A percentile compares a stretch with the other conserved stretches of the same genome.
These are phyloP conservation scores for Hypoxylon sp. DNA, from an alignment of 2,329 filamentous ascomycete genomes.

Conservation along the genomic window DNA sequence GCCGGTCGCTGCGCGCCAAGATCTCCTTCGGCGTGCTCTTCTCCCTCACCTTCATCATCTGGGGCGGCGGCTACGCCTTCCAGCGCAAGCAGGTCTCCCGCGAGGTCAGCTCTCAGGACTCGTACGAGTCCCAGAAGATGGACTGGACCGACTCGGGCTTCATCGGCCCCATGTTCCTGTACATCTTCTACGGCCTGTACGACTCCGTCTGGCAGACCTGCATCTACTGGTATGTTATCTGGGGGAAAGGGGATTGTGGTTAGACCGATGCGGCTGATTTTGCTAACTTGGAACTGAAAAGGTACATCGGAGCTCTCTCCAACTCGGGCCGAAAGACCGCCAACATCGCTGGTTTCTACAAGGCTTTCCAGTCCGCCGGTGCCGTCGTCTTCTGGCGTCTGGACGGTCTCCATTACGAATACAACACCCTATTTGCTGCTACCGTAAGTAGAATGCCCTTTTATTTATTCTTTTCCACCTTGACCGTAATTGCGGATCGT, in stretches of 20 bases:
- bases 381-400: slow-evolving; percentile 80
- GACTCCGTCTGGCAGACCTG: slow-evolving; percentile 92
- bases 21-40: slow-evolving; percentile 69
- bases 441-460: slow-evolving; percentile 55
- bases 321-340: slow-evolving; percentile 93
- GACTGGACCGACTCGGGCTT: slow-evolving; percentile 73
- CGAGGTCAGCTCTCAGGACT: slow-evolving; percentile 33
- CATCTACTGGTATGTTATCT: slow-evolving; percentile 86
- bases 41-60: slow-evolving; percentile 74
- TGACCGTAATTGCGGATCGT: background rate
- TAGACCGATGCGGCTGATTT: slow-evolving; percentile 71
- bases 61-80: slow-evolving; percentile 80
- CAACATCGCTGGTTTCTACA: slow-evolving; percentile 93
- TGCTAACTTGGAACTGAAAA: slow-evolving; percentile 49
- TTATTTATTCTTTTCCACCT: too few species aligned
- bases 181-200: slow-evolving; percentile 60
- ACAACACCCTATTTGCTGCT: slow-evolving; percentile 76
- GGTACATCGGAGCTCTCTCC: slow-evolving; percentile 91
- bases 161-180: slow-evolving; percentile 78
- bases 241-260: too few species aligned
- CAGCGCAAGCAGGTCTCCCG: slow-evolving; percentile 67
- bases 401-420: slow-evolving; percentile 71
- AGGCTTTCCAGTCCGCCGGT: slow-evolving; percentile 86
- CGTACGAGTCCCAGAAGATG: slow-evolving; percentile 40
- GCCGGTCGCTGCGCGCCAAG: slow-evolving; percentile 73